Percentiles rank a stretch among this genome's conserved stretches.
These are phyloP conservation scores for Podila minutissima DNA, from an alignment of 192 early-diverging fungal genomes.

Conservation along the genomic window DNA sequence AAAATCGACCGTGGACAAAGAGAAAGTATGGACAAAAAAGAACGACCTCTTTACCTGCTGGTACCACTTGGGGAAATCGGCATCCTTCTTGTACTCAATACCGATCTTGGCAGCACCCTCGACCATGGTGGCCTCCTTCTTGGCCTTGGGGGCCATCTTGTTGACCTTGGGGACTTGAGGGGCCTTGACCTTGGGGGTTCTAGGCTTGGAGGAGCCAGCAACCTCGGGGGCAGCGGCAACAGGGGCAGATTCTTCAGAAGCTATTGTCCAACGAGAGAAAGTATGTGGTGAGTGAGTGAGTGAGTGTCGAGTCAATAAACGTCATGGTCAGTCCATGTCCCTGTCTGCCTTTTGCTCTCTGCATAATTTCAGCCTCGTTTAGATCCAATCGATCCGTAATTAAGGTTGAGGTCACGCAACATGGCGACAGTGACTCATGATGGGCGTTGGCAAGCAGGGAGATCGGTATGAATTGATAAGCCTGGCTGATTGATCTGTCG, in stretches of 20 bases:
- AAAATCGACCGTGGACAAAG: not conserved
- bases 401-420: too few species aligned
- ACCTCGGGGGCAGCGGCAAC: conserved; percentile 56
- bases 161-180: conserved; percentile 50
- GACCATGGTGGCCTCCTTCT: conserved; percentile 49
- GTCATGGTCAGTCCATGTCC: too few species aligned
- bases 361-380: too few species aligned
- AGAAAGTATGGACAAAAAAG: not conserved
- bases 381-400: too few species aligned
- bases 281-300: too few species aligned
- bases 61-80: conserved; percentile 95
- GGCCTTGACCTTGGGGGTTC: conserved; percentile 58
- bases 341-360: too few species aligned
- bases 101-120: conserved; percentile 80
- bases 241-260: conserved; percentile 77
- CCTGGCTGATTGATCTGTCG: not conserved
- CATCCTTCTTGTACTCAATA: conserved; percentile 87
- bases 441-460: not conserved
- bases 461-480: not conserved
- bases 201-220: conserved; percentile 66
- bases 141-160: conserved; percentile 55
- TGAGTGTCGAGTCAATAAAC: too few species aligned
- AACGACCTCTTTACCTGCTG: conserved; percentile 67
- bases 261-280: not conserved
- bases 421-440: too few species aligned